Base-by-base conservation (phyloP, 2,329 filamentous ascomycete species). In the Colletotrichum lini region DNA sequence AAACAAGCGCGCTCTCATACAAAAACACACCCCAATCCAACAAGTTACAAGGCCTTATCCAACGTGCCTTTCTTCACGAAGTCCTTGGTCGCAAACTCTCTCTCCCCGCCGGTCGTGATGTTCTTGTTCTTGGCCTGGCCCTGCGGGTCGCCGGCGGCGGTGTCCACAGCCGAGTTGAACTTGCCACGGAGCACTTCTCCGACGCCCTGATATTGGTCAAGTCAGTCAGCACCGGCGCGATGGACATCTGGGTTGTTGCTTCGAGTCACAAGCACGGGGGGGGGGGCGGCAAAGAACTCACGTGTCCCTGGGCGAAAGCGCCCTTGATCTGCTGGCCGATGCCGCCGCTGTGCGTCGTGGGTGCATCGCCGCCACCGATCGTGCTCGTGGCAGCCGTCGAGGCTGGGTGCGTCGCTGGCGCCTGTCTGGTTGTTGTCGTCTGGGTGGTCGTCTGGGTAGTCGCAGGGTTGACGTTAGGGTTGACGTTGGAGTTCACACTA, bases 141-240 rank as follows among this genome's bases (percentile, higher is more conserved):
- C 5, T 77, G 73, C 73, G 79, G 77, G 70, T 82, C 83, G 58
- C 70, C 70, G 0, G 72, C 63, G 54, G 80, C 73, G 8, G 78
- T 80, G 23, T 79, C 79, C 9, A 74, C 73, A 47, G 79, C 70
- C 54, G 80, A 80, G 75, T 81, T 80, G 73, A 81, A 81, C 60
- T 81, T 79, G 70, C 72, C 72, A 21, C 72, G 71, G 23, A 70
- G 30, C 3, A 72, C 67, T 23, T 73, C 72, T 13, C 72, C 72
- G 26, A 73, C 65, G 3, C 72, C 72, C 72, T 73, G 1, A 2
- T 1, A 1, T 2, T 38, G 18, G 12, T 52, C 3, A 9, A 9
- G 13, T 7, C 21, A 40, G 15, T 7, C 21, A 40, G 12, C 3
- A 40, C 30, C 30, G 30, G 30, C 30, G 8, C 30, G 30, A 35